Percentiles rank a stretch among this genome's conserved stretches.
phyloP scores from a whole-genome alignment of 2,329 filamentous ascomycete genomes.

The Trichoderma sp. region DNA sequence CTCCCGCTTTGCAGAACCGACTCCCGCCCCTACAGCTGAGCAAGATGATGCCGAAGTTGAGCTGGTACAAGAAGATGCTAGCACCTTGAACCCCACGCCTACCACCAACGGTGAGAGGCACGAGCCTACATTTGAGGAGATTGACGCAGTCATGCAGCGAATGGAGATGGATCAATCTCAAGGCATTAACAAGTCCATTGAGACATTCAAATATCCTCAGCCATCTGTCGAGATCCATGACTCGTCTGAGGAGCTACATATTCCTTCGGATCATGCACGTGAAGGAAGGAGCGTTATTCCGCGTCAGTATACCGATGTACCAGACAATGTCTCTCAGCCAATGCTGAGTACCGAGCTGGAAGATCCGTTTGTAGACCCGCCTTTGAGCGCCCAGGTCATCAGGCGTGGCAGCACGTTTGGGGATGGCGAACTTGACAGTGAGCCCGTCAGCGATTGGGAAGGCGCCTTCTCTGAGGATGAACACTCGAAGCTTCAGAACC shows the following conservation, averaged over 20 bases:
- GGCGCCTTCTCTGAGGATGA: conserved; percentile 79
- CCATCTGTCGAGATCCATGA: conserved; percentile 38
- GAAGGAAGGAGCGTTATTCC: conserved; percentile 75
- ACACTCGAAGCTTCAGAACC: conserved; percentile 77
- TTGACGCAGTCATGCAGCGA: conserved; percentile 89
- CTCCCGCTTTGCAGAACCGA: conserved; percentile 48
- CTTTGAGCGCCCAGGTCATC: conserved; percentile 49
- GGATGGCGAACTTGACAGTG: conserved; percentile 46
- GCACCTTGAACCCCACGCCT: conserved; percentile 17
- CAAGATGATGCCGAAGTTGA: conserved; percentile 29
- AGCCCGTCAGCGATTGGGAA: conserved; percentile 88
- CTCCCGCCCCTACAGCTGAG: conserved; percentile 28
- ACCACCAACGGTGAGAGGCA: conserved; percentile 26
- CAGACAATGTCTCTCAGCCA: conserved; percentile 49
- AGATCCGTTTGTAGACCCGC: conserved; percentile 62
- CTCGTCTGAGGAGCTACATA: conserved; percentile 55
- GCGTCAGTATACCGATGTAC: conserved; percentile 51
- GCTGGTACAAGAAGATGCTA: conserved; percentile 34
- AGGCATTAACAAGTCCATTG: conserved; percentile 66
- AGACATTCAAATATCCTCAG: conserved; percentile 46
- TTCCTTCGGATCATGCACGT: conserved; percentile 57
- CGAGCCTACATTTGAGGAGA: conserved; percentile 70
- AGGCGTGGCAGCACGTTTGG: conserved; percentile 51
- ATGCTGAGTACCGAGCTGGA: conserved; percentile 58
- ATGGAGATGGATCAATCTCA: conserved; percentile 72